Percentiles rank a stretch among this genome's conserved stretches.
These are phyloP conservation scores for Taphrina populina DNA, from an alignment of 1,139 yeast species.

Conservation along the genomic window DNA sequence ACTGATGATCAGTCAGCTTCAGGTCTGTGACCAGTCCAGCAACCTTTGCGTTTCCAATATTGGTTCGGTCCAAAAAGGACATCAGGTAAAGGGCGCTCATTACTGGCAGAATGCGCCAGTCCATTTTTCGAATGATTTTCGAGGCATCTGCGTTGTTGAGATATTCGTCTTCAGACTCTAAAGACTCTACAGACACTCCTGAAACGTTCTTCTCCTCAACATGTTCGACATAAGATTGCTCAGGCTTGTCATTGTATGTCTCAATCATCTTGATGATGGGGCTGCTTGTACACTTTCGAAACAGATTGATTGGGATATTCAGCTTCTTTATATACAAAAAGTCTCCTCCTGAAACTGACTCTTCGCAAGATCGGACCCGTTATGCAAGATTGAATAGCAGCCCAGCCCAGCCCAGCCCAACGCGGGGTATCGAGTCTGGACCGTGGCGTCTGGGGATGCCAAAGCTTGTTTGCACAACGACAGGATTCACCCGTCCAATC, in stretches of 20 bases:
- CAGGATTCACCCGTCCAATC: too few species aligned
- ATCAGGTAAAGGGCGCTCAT: conserved; percentile 31
- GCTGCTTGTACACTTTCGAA: neutral
- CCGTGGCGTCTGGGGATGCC: too few species aligned
- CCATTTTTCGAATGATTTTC: conserved; percentile 30
- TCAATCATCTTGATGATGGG: neutral
- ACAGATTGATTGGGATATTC: neutral
- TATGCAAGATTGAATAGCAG: too few species aligned
- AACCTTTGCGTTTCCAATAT: conserved; percentile 50
- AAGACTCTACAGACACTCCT: conserved; percentile 1
- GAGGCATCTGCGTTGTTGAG: conserved; percentile 15
- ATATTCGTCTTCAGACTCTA: conserved; percentile 15
- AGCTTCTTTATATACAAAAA: conserved; percentile 1
- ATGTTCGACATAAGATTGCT: conserved; percentile 20
- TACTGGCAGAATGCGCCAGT: conserved; percentile 30
- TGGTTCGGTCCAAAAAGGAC: conserved; percentile 61
- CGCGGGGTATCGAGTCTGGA: too few species aligned
- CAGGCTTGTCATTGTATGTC: conserved; percentile 11
- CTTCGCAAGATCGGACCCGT: too few species aligned
- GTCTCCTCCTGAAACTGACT: too few species aligned
- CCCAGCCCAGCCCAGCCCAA: too few species aligned
- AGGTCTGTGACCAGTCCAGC: conserved; percentile 57
- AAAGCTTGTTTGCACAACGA: too few species aligned
- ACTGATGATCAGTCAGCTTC: conserved; percentile 57
- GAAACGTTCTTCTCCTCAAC: conserved; percentile 15